Evolutionary conservation across 805 yeast species (phyloP).

Genomic region (Sugiyamaella marilandica): DNA sequence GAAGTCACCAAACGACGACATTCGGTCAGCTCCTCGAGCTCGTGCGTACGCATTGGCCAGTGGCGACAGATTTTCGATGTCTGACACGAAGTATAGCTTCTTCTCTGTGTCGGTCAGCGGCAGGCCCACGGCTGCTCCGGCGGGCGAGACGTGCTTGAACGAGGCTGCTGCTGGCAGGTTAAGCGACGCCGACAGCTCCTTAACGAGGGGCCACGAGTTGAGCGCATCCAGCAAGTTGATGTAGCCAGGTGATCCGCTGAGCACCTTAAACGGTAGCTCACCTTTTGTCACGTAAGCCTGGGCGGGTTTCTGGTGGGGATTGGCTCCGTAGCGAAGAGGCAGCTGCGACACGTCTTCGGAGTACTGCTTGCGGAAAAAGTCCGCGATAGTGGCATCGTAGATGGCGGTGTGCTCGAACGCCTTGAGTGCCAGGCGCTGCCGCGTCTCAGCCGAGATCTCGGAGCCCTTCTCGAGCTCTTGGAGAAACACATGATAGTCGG

Average conservation of each 20-base stretch:
- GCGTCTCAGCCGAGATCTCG: constrained; percentile 64
- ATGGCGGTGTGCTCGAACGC: constrained; percentile 99
- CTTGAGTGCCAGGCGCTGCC: constrained; percentile 84
- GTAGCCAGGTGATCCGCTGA: constrained; percentile 95
- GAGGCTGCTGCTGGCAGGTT: constrained; percentile 98
- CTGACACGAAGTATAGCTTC: constrained; percentile 91
- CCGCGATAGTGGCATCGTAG: constrained; percentile 92
- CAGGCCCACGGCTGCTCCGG: constrained; percentile 96
- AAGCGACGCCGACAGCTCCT: constrained; percentile 90
- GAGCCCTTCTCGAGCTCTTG: constrained; percentile 57
- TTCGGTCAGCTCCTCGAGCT: constrained; percentile 99
- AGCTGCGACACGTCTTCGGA: constrained; percentile 84
- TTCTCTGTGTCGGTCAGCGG: constrained; percentile 89
- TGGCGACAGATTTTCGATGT: constrained; percentile 92
- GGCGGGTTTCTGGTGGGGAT: constrained; percentile 99
- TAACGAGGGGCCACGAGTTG: constrained; percentile 98
- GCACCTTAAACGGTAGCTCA: constrained; percentile 87
- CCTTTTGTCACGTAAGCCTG: constrained; percentile 89
- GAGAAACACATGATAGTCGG: constrained; percentile 82
- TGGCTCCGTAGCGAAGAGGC: constrained; percentile 96
- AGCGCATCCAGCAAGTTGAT: constrained; percentile 94
- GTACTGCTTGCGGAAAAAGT: constrained; percentile 95
- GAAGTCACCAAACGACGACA: constrained; percentile 98
- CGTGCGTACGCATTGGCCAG: constrained; percentile 97
- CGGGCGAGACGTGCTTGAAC: constrained; percentile 98